Base-by-base conservation (phyloP, 768 basidiomycete genomes). In the Leccinellum rugosiceps region DNA sequence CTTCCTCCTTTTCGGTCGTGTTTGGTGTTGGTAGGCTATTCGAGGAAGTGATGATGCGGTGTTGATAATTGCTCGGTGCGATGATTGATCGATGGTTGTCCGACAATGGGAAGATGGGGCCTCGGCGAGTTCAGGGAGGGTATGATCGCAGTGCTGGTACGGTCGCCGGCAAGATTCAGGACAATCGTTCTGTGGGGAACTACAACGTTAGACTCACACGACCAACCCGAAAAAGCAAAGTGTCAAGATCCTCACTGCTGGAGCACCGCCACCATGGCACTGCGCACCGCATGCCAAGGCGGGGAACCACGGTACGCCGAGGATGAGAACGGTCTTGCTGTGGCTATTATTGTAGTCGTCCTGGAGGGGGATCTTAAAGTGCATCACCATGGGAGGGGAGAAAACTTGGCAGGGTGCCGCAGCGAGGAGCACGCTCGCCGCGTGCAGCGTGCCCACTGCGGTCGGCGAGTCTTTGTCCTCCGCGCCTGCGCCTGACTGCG, bases 361-460 rank as follows among this genome's bases (percentile, higher is more conserved):
- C 41, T 57, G 19, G 21, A 61, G 43, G 14, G 68, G 68, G 14
- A 60, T 52, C 48, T 52, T 43, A n/a, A 68, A 58, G 26, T 61
- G 63, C 54, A 70, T 70, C 23, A 50, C 32, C 66, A 63, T 63
- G 32, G 68, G 56, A 32, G 63, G 38, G 15, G 62, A 54, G 25
- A 69, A 60, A 5, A 57, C 32, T 32, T 66, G 67, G 41, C 52
- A 66, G 25, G 63, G 63, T 21, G 70, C 66, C 43, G 63, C 68
- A 55, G 70, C 70, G 15, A 70, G 58, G 4, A 69, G 44, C 2
- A 62, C 54, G 49, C 61, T 59, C 35, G 66, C 34, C 19, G 66
- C 61, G 44, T 69, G 70, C 3, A 66, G 60, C 25, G 65, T 63
- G 15, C 59, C 59, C n/a, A 69, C 61, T 50, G 58, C 52, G 50